Percentiles rank a stretch among this genome's conserved stretches.
phyloP scores from a whole-genome alignment of 305 asterid genomes.

The Withania somnifera region DNA sequence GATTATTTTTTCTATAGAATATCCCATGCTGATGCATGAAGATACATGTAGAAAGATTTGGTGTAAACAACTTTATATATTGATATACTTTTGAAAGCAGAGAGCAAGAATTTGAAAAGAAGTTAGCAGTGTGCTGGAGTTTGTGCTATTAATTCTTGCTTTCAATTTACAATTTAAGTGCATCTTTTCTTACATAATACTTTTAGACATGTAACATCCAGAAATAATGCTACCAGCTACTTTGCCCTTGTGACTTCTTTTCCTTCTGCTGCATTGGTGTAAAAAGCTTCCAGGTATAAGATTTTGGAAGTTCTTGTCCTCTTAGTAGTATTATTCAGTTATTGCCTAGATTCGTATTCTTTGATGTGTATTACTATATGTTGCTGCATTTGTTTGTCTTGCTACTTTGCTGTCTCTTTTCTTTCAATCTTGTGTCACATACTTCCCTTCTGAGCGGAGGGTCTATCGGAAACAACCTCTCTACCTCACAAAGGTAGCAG shows the following conservation, averaged over 20 bases:
- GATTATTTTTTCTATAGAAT: background rate
- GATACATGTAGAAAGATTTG: background rate
- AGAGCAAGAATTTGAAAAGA: background rate
- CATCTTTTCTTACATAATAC: background rate
- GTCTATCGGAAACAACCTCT: too few relatives aligned
- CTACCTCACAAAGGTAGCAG: too few relatives aligned
- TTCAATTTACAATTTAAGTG: background rate
- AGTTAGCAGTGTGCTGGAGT: background rate
- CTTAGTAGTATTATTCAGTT: too few relatives aligned
- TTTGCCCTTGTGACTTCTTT: background rate
- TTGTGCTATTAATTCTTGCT: background rate
- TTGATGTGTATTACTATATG: too few relatives aligned
- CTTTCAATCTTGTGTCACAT: too few relatives aligned
- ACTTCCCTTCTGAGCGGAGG: too few relatives aligned
- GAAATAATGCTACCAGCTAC: background rate
- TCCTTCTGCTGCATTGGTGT: background rate
- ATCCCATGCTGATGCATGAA: background rate
- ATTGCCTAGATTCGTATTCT: too few relatives aligned
- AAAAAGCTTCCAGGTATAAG: background rate
- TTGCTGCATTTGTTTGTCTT: too few relatives aligned
- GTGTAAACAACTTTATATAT: background rate
- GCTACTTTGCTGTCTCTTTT: too few relatives aligned
- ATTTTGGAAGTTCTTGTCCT: background rate
- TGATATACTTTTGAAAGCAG: background rate
- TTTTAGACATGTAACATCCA: background rate